Evolutionary conservation across 169 alveolate genomes (phyloP).

Genomic region (Eimeria acervulina): DNA sequence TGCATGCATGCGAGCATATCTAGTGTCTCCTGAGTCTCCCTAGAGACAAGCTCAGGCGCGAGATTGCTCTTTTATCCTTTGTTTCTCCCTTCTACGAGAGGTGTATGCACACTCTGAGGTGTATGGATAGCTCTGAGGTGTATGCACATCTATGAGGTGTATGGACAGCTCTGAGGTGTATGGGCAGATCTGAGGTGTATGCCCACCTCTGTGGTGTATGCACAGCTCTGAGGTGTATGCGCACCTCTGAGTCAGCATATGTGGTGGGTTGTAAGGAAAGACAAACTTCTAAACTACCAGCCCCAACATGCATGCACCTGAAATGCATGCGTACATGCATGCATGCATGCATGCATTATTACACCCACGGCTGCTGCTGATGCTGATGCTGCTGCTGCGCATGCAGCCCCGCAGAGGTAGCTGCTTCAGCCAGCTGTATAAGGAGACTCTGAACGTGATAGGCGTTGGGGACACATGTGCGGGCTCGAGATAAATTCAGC

Average conservation of each 20-base stretch:
- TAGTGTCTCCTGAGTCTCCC: not conserved
- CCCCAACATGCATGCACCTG: no score
- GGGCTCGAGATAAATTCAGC: conserved; percentile 37
- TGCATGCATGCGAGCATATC: not conserved
- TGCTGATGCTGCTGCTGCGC: conserved; percentile 54
- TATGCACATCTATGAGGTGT: not conserved
- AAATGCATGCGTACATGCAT: not conserved
- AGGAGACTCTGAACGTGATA: conserved; percentile 57
- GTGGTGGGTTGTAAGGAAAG: no score
- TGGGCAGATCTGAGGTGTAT: not conserved
- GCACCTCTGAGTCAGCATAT: no score
- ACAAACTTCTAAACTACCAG: no score
- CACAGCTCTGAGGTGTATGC: no score
- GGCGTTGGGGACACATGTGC: conserved; percentile 57
- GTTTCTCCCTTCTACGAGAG: not conserved
- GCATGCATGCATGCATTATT: conserved; percentile 43
- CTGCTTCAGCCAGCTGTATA: conserved; percentile 59
- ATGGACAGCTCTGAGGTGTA: not conserved
- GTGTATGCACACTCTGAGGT: not conserved
- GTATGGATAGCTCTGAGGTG: not conserved
- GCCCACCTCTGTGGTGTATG: no score
- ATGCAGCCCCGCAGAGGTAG: conserved; percentile 35
- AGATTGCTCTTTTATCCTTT: not conserved
- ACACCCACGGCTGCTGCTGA: conserved; percentile 11
- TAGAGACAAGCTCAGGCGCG: not conserved